Evolutionary conservation across 352 stramenopile species (phyloP), one percentile per base, ranked within the genome.

Genomic region (Phytophthora pinifolia): DNA sequence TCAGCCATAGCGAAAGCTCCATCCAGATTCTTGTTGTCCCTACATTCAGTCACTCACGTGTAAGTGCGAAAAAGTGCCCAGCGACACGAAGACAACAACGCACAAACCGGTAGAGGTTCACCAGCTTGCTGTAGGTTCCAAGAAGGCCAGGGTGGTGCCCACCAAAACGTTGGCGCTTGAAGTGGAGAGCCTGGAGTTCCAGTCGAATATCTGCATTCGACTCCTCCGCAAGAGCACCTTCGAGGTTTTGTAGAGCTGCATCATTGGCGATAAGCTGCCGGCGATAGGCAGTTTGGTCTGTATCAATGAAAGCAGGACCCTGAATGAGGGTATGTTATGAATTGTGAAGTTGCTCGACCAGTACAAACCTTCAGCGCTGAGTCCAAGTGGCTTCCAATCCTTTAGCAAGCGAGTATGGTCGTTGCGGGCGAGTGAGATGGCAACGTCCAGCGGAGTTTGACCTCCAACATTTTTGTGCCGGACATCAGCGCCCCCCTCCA

Each of bases 161-260:
- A 2, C 76, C 78, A 32, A 79, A 73, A 9, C 54, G 43, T 10
- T 70, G 54, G 1, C 57, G 57, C 51, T 91, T 91, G 15, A 71
- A 73, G 22, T 76, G 49, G 1, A 88, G 66, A 4, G 76, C 74
- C 22, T 86, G 74, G 1, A 89, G 59, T 45, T 91, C 72, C 6
- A 74, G 56, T 1, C 67, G 68, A 18, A 86, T 52, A 7, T 49
- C 20, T 0, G 49, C 1, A n/a, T 85, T 57, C 4, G 27, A 15
- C 52, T 89, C 74, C 22, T 70, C 56, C 9, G 46, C 22, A 9
- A 82, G 49, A 22, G 54, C 10, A 3, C 31, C 47, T 20, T 58
- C 56, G 14, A 70, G 48, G 14, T 47, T 36, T 9, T 52, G 44
- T 27, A 54, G 22, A 3, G 43, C 17, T 2, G 42, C 53, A 17